Percentiles rank a stretch among this genome's conserved stretches.
phyloP scores from a whole-genome alignment of 2,329 filamentous ascomycete species.

The Aspergillus niger region DNA sequence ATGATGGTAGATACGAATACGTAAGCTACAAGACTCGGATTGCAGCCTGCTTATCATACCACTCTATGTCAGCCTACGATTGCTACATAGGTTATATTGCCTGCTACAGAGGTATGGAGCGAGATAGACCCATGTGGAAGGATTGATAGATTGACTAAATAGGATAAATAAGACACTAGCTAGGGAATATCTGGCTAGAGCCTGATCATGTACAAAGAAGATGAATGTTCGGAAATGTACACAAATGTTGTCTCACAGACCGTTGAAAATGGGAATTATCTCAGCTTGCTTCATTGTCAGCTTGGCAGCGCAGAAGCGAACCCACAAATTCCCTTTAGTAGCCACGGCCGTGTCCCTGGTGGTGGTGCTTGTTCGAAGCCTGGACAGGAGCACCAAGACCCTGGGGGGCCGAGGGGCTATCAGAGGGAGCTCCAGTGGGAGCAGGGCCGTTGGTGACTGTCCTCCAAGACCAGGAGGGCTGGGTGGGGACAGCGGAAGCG shows the following conservation, averaged over 20 bases:
- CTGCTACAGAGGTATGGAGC: too few relatives aligned
- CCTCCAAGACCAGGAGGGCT: slow-evolving; percentile 18
- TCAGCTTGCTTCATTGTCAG: not conserved
- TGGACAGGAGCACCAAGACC: slow-evolving; percentile 1
- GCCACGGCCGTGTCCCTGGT: not conserved
- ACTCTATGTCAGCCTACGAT: too few relatives aligned
- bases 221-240: not conserved
- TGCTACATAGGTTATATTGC: too few relatives aligned
- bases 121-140: not conserved
- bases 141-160: not conserved
- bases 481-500: slow-evolving; percentile 11
- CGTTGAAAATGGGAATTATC: not conserved
- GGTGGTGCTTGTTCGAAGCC: not conserved
- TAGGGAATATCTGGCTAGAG: not conserved
- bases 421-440: not conserved
- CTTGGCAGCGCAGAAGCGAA: not conserved
- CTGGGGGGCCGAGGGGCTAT: not conserved
- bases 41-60: too few relatives aligned
- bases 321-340: not conserved
- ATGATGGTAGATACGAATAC: too few relatives aligned
- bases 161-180: not conserved
- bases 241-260: not conserved
- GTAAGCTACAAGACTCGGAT: too few relatives aligned
- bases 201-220: not conserved
- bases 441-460: not conserved